Evolutionary conservation across 2,329 filamentous ascomycete species (phyloP), one percentile per base, ranked within the genome.

Genomic region (Aspergillus texensis): DNA sequence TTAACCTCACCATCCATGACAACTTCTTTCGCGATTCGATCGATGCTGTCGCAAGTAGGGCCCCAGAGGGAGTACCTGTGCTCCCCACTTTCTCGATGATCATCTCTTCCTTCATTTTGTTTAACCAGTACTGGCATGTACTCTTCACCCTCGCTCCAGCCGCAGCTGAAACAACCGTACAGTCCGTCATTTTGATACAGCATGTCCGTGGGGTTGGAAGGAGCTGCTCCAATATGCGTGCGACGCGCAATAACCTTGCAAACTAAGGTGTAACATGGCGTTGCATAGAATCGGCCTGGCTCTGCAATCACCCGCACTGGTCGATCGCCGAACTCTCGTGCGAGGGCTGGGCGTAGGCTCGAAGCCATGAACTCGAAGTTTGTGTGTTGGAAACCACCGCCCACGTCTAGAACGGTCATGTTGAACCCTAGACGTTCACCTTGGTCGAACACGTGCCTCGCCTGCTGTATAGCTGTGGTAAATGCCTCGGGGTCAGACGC

Each of bases 141-240:
- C 0, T 54, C 48, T 30, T 68, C 64, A 11, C 67, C 59, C 41
- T 70, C 69, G 26, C 64, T 58, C 28, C 65, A 61, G 3, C 63
- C 61, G 46, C 64, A 65, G 54, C 61, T 67, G 50, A 75, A 74
- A 41, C 26, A 28, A 1, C 26, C 26, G 6, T 28, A 74, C 8
- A 74, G 52, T 1, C 72, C 72, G 60, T 74, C 72, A 30, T 73
- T 74, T 24, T 68, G 67, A 46, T 74, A 74, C 8, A 74, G 65
- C 71, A 74, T 74, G 19, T 72, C 68, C 2, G 16, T 36, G 5
- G 50, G 48, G 11, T 41, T 19, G 19, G 14, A 10, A 12, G 12
- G 24, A 6, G 21, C 59, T 28, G 12, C 45, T 3, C 59, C 60
- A 19, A 67, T 58, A 50, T 67, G 65, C 14, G 61, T 36, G 1